These are phyloP conservation scores for Casuarina equisetifolia DNA, from an alignment of 306 rosid species.

Conservation along the genomic window DNA sequence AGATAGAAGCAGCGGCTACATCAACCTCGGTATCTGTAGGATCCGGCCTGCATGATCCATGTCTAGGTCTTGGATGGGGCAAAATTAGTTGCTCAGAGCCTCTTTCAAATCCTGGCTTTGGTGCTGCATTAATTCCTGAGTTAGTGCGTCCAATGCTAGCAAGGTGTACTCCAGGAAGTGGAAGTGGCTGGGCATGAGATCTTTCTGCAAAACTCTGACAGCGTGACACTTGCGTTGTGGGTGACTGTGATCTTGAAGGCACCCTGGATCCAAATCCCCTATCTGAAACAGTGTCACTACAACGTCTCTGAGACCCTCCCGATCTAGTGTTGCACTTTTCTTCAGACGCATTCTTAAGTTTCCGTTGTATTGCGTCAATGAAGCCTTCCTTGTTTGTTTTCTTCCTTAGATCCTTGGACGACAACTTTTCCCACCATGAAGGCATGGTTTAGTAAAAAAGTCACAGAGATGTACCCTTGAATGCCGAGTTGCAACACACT, in stretches of 20 bases:
- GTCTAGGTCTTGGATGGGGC: constrained; percentile 76
- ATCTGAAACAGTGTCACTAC: constrained; percentile 83
- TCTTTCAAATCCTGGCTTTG: constrained; percentile 58
- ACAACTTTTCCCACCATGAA: constrained; percentile 87
- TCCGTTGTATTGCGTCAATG: constrained; percentile 72
- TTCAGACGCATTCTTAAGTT: constrained; percentile 71
- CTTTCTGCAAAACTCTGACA: constrained; percentile 96
- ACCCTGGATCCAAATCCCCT: constrained; percentile 61
- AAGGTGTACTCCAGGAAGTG: constrained; percentile 77
- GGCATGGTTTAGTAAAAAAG: constrained; percentile 54
- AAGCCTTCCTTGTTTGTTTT: constrained; percentile 80
- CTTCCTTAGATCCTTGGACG: constrained; percentile 89
- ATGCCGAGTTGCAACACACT: constrained; percentile 21
- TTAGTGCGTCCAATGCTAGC: constrained; percentile 70
- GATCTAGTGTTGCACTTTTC: constrained; percentile 57
- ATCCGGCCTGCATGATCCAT: constrained; percentile 54
- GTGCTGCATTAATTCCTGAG: constrained; percentile 74
- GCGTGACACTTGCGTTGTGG: constrained; percentile 80
- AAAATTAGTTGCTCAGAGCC: constrained; percentile 59
- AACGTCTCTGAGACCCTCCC: constrained; percentile 59
- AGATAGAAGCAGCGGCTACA: constrained; percentile 55
- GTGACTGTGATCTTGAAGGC: constrained; percentile 84
- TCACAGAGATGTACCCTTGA: constrained; percentile 9
- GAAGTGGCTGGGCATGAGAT: constrained; percentile 87
- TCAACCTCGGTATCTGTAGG: constrained; percentile 80